A percentile compares a stretch with the other conserved stretches of the same genome.
These are phyloP conservation scores for Venturia oleaginea DNA, from an alignment of 2,329 filamentous ascomycete species.

Conservation along the genomic window DNA sequence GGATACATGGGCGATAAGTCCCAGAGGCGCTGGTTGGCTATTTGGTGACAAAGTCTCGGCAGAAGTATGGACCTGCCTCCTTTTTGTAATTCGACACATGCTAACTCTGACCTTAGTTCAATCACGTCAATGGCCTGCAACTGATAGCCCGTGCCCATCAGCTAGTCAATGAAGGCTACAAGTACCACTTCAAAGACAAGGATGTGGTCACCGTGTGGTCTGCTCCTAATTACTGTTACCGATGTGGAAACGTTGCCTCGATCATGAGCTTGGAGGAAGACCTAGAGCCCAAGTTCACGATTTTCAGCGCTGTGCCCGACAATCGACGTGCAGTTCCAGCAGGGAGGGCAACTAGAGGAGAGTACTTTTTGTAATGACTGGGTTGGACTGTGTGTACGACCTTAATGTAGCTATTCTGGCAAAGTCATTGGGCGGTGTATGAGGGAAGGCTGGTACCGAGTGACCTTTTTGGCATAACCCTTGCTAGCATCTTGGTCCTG, in stretches of 20 bases:
- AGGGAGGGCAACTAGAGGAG: conserved; percentile 41
- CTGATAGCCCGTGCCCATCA: conserved; percentile 67
- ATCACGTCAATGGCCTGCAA: conserved; percentile 64
- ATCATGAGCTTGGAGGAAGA: conserved; percentile 88
- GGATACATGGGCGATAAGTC: conserved; percentile 61
- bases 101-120: conserved; percentile 42
- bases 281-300: conserved; percentile 82
- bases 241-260: conserved; percentile 78
- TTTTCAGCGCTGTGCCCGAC: conserved; percentile 83
- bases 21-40: conserved; percentile 58
- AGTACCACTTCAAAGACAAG: conserved; percentile 91
- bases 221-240: conserved; percentile 93
- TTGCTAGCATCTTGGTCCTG: background rate
- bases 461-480: conserved; percentile 2
- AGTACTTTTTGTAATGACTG: conserved; percentile 39
- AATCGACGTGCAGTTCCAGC: conserved; percentile 72
- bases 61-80: conserved; percentile 37
- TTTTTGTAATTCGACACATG: background rate
- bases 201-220: conserved; percentile 86
- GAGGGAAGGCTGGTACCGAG: conserved; percentile 2
- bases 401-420: conserved; percentile 1
- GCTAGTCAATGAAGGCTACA: conserved; percentile 69
- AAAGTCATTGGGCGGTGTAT: background rate
- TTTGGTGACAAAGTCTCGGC: conserved; percentile 65
- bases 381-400: background rate